phyloP scores from a whole-genome alignment of 495 filamentous ascomycete species.

The Aspergillus incahuasiensis region DNA sequence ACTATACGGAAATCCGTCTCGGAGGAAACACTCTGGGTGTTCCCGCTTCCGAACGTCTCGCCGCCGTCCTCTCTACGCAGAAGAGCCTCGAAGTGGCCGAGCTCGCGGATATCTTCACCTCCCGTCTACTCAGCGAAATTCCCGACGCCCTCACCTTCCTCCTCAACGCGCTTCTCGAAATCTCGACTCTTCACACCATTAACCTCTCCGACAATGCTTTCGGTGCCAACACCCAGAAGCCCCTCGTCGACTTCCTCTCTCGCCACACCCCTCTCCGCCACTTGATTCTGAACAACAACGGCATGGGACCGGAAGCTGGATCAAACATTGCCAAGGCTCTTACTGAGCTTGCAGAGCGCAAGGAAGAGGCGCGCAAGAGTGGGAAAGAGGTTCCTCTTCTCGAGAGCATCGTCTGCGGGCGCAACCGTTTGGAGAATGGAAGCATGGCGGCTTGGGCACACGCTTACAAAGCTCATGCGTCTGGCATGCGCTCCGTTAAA shows the following conservation, averaged over 20 bases:
- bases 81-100: conserved; percentile 79
- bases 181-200: conserved; percentile 79
- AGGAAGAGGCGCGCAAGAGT: conserved; percentile 66
- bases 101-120: conserved; percentile 95
- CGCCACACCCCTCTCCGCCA: conserved; percentile 82
- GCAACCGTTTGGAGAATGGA: conserved; percentile 92
- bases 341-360: conserved; percentile 70
- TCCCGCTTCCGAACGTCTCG: conserved; percentile 77
- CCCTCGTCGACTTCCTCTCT: conserved; percentile 79
- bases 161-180: conserved; percentile 76
- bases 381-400: conserved; percentile 70
- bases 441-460: conserved; percentile 93
- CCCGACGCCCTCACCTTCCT: conserved; percentile 81
- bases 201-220: conserved; percentile 98
- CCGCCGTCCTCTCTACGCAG: conserved; percentile 72
- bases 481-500: conserved; percentile 73
- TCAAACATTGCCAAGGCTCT: conserved; percentile 77
- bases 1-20: conserved; percentile 78
- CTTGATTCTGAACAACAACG: conserved; percentile 95
- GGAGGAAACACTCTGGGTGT: conserved; percentile 89
- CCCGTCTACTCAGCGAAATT: conserved; percentile 88
- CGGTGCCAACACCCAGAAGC: conserved; percentile 82
- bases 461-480: conserved; percentile 72
- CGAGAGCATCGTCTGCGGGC: conserved; percentile 92
- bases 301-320: conserved; percentile 88